phyloP scores from a whole-genome alignment of 2,329 filamentous ascomycete species.

The Podosphaera leucotricha region DNA sequence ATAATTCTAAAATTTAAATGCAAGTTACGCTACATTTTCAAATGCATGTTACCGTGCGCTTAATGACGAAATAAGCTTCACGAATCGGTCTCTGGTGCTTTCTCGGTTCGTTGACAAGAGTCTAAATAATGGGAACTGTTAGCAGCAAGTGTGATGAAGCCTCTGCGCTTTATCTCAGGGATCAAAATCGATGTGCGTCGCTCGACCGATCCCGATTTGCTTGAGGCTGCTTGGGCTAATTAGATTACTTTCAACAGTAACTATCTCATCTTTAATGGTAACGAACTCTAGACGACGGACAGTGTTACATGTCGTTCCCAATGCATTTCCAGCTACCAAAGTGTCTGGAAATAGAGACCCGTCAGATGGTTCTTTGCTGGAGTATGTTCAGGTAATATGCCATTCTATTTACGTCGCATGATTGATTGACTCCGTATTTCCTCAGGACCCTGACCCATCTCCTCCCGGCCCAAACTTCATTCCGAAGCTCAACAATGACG shows the following conservation, averaged over 20 bases:
- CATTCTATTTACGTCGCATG: background rate
- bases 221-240: background rate
- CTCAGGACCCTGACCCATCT: constrained; percentile 51
- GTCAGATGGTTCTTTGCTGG: constrained; percentile 54
- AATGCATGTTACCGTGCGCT: too few species aligned
- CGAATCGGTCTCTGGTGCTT: too few species aligned
- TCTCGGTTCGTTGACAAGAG: constrained; percentile 12
- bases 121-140: constrained; percentile 63
- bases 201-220: background rate
- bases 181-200: constrained; percentile 68
- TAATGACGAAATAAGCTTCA: too few species aligned
- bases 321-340: constrained; percentile 65
- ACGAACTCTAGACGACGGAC: constrained; percentile 58
- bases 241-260: constrained; percentile 32
- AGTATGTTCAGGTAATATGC: constrained; percentile 63
- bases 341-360: constrained; percentile 47
- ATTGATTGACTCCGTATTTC: constrained; percentile 4
- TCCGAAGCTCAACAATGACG: constrained; percentile 68
- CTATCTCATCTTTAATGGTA: constrained; percentile 62
- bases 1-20: too few species aligned
- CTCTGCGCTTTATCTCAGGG: constrained; percentile 58
- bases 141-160: constrained; percentile 73
- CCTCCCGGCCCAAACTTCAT: constrained; percentile 46
- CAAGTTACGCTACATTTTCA: too few species aligned
- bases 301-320: constrained; percentile 57